Conservation (phyloP, 305 asterid species). For the Fraxinus greggii region DNA sequence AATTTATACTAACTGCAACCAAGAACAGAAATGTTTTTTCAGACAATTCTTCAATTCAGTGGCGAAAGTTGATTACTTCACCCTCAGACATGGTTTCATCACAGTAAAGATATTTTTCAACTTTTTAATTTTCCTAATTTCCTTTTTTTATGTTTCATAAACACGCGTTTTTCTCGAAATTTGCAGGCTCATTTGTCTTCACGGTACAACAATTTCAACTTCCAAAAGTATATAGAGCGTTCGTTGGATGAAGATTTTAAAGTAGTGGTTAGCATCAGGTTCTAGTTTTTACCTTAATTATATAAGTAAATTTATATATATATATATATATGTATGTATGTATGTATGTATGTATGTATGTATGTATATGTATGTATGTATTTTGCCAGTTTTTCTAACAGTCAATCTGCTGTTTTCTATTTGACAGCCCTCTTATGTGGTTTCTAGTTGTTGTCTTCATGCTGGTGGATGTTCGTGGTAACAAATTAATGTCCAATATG, state of each 20-base stretch:
- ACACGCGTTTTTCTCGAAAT: neutral
- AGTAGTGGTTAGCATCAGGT: conserved; percentile 32
- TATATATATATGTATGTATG: no score
- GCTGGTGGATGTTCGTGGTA: conserved; percentile 33
- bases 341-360: no score
- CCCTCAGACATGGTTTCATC: conserved; percentile 62
- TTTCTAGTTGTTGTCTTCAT: conserved; percentile 32
- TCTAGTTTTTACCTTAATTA: neutral
- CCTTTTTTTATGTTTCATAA: neutral
- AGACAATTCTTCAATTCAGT: conserved; percentile 40
- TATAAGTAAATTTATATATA: neutral
- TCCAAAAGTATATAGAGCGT: conserved; percentile 30
- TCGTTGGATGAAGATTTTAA: conserved; percentile 32
- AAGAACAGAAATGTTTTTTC: conserved; percentile 38
- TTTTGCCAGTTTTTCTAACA: neutral
- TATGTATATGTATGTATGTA: no score
- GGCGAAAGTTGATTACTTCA: conserved; percentile 54
- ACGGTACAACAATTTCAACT: conserved; percentile 15
- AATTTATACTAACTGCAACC: neutral
- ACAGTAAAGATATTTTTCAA: conserved; percentile 21
- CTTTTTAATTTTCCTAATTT: neutral
- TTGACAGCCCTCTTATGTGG: conserved; percentile 37
- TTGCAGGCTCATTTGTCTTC: conserved; percentile 29
- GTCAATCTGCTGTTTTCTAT: neutral
- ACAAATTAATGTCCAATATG: neutral